Conservation (phyloP, 257 asterid genomes). For the Solanum infundibuliforme region DNA sequence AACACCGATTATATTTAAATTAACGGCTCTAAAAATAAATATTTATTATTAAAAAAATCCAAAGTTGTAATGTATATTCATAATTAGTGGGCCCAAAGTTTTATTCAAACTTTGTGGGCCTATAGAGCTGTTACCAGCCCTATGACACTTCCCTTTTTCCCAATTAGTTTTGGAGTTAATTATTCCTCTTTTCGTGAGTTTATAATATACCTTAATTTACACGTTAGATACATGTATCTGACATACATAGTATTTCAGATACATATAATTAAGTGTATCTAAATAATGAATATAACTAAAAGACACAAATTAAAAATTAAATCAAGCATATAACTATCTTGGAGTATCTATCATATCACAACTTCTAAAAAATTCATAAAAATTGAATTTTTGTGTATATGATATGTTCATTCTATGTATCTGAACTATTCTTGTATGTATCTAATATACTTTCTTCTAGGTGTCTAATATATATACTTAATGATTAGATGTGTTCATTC, state of each 20-base stretch:
- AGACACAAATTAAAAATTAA: background rate
- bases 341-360: background rate
- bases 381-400: too few relatives aligned
- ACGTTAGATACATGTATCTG: too few relatives aligned
- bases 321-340: background rate
- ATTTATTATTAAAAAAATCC: background rate
- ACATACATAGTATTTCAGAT: too few relatives aligned
- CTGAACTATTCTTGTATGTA: background rate
- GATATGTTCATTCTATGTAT: too few relatives aligned
- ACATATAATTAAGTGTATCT: too few relatives aligned
- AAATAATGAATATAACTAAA: too few relatives aligned
- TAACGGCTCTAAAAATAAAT: background rate
- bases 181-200: too few relatives aligned
- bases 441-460: too few relatives aligned
- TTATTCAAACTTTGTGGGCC: background rate
- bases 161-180: background rate
- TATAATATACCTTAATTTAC: too few relatives aligned
- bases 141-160: background rate
- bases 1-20: background rate
- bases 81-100: background rate
- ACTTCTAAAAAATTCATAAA: too few relatives aligned
- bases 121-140: background rate
- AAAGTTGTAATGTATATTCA: background rate
- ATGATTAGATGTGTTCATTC: background rate
- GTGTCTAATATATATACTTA: background rate